Base-by-base conservation (phyloP, 495 filamentous ascomycete genomes). In the Penicillium malachiteum region DNA sequence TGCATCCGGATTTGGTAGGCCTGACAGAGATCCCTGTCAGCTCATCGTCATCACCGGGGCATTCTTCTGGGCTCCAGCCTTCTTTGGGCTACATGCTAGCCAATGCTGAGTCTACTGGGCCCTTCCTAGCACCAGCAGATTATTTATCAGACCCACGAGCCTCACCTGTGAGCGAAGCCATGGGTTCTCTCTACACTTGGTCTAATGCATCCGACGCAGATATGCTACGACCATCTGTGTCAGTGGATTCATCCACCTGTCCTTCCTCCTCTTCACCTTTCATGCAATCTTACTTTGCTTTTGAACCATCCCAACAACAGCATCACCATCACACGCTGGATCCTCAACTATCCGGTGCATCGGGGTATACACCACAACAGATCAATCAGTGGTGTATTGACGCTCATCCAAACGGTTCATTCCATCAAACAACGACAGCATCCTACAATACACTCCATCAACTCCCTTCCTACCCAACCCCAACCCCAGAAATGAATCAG, bases 341-440 rank as follows among this genome's bases (percentile, higher is more conserved):
- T 14, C 11, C 18, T 1, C 49, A 44, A 7, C n/a, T 48, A 0
- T 47, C 50, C 5, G 21, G 3, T 7, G 13, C 48, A n/a, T 59
- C 53, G 10, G 57, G 60, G 5, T 66, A 64, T 13, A 62, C 50
- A 5, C 35, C 59, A 0, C 59, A 66, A 35, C 54, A 68, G 21
- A 64, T 68, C 35, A 47, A 61, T 16, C 57, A 62, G 50, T 64
- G 59, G 58, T 66, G 60, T 44, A 57, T 66, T 18, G 60, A 68
- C 16, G 63, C 57, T 46, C 54, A 59, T 18, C 47, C 50, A 11
- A 16, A 50, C 2, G 40, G 16, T 21, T 42, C 30, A 1, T 49
- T 66, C 40, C 63, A 60, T 32, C 54, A 13, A 26, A 26, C 43
- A 35, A n/a, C 48, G 7, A 52, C 54, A 14, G 39, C 44, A n/a